Evolutionary conservation across 2,329 filamentous ascomycete species (phyloP), one percentile per base, ranked within the genome.

Genomic region (Purpureocillium takamizusanense): DNA sequence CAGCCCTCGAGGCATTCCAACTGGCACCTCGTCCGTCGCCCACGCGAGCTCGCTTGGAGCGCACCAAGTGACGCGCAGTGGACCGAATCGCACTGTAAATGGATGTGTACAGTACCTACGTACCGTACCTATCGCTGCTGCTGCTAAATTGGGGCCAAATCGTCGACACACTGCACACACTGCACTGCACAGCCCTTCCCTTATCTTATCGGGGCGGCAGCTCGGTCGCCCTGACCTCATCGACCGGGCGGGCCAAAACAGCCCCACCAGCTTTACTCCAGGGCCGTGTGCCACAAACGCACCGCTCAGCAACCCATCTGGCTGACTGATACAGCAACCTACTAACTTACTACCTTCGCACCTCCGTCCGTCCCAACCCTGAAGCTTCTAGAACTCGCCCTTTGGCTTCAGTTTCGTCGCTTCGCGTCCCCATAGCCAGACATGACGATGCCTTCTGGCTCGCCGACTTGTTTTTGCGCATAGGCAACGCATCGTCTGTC

Each of bases 351-450:
- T n/a, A n/a, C n/a, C n/a, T n/a, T n/a, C 21, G 21, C 21, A 25
- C 5, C 21, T 5, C 21, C 21, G 21, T 25, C 21, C 21, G 10
- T 25, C 21, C 37, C 31, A 17, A 28, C 16, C 29, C 28, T 46
- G 45, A 46, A 46, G 33, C 44, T 45, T 46, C 40, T 38, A 41
- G 43, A 42, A 43, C 23, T 14, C 28, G 34, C 25, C 18, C 21
- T 16, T 33, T 27, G 25, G 14, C n/a, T 35, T 28, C 27, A 14
- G 3, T 18, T 27, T n/a, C 3, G 4, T 29, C n/a, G n/a, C 23
- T 21, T 35, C 34, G 31, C 7, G n/a, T 35, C 29, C 32, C 14
- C 14, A 14, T 23, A 13, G 14, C n/a, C 13, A 25, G 9, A 18
- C 14, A n/a, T 17, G 36, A 40, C 17, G 31, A 42, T 42, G 41